Evolutionary conservation across 139 green algal genomes (phyloP).

Genomic region (Micractinium conductrix): DNA sequence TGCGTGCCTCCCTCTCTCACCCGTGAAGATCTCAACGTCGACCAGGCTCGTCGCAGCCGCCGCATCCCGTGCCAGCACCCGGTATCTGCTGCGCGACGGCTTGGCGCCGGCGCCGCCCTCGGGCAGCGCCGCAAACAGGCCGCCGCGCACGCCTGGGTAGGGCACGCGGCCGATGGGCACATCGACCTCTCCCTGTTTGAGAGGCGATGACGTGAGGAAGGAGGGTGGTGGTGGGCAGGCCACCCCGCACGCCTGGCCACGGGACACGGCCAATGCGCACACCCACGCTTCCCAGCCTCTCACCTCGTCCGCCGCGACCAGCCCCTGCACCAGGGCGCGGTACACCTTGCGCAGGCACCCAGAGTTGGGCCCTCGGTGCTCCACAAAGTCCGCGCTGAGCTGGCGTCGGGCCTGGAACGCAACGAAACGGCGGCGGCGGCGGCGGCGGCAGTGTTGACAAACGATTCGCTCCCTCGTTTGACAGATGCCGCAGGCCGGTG

Average conservation of each 20-base stretch:
- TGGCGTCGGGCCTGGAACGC: constrained; percentile 26
- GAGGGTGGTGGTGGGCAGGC: no score
- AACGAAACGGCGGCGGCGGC: no score
- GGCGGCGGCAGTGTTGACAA: no score
- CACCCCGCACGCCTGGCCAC: no score
- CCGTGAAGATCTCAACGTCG: constrained; percentile 38
- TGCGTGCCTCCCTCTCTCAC: not conserved
- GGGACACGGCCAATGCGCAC: not conserved
- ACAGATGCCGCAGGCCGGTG: no score
- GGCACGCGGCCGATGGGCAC: constrained; percentile 51
- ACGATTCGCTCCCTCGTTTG: no score
- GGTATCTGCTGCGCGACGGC: constrained; percentile 46
- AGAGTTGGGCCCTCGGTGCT: not conserved
- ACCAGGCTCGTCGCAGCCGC: constrained; percentile 7
- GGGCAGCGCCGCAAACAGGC: constrained; percentile 46
- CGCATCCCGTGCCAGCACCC: constrained; percentile 31
- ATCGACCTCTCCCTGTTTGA: constrained; percentile 40
- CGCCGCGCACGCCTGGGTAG: constrained; percentile 38
- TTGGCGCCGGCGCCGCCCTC: constrained; percentile 35
- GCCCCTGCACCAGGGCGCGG: constrained; percentile 46
- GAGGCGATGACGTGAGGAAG: no score
- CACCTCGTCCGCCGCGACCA: constrained; percentile 12
- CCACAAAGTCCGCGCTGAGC: constrained; percentile 42
- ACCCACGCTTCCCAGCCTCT: not conserved
- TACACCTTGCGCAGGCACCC: constrained; percentile 50